Evolutionary conservation across 495 filamentous ascomycete species (phyloP), one percentile per base, ranked within the genome.

Genomic region (Aspergillus kassunensis): DNA sequence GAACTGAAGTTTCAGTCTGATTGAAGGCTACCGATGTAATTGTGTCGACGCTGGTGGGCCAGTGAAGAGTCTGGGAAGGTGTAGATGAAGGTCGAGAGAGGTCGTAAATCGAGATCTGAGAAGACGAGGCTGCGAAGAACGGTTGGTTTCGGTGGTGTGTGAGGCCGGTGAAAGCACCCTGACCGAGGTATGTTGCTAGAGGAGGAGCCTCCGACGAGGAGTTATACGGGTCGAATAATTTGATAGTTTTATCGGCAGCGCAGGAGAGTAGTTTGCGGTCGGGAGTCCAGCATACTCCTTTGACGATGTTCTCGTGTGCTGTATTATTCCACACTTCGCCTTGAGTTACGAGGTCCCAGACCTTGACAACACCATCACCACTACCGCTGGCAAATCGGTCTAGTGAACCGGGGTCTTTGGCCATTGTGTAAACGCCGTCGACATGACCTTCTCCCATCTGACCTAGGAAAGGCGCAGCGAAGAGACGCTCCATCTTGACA

Each of bases 401-500:
- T 25, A 91, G 67, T 3, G 81, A 82, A 56, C 80, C 75, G 4
- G 82, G 84, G 56, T 89, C 86, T 56, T 88, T 89, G 12, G 84
- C 79, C 64, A 89, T 76, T 8, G 78, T 74, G 64, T 89, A 89
- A 5, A 98, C 89, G 39, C 93, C 93, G 66, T 98, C 93, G 12
- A 97, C 88, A 72, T 98, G 93, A 24, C 93, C 93, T 42, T 81
- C 80, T 24, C 91, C 92, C 44, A 98, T 80, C 59, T 96, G 88
- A 0, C 76, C 86, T 35, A 98, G 70, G 65, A 98, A 98, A 4
- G 93, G 93, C 46, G 89, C 84, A 18, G 93, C 92, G 63, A 97
- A 97, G 83, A 98, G 91, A 56, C 93, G 86, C 68, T 97, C 89
- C 45, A 98, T 68, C 60, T 98, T 98, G 42, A 88, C 88, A 7